Percentiles rank a stretch among this genome's conserved stretches.
phyloP scores from a whole-genome alignment of 208 protist genomes.

The Leishmania turanica region DNA sequence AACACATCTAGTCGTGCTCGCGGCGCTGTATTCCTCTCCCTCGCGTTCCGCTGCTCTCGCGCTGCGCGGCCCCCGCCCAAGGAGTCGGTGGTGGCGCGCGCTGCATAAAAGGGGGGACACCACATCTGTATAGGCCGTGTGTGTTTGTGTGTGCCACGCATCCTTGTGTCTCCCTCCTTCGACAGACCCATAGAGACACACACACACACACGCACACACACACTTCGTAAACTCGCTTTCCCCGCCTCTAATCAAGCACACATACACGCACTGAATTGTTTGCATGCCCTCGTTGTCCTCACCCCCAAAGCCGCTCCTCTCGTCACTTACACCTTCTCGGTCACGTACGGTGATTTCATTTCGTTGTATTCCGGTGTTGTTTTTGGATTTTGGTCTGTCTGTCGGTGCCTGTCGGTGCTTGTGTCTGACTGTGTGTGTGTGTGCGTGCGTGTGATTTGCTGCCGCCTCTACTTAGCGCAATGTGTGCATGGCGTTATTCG shows the following conservation, averaged over 20 bases:
- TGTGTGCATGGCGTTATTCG: slow-evolving; percentile 71
- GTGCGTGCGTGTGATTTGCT: background rate
- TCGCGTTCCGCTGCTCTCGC: background rate
- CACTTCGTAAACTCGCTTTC: background rate
- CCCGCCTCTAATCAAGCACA: background rate
- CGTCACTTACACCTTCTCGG: background rate
- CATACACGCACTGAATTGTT: background rate
- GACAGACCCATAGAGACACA: background rate
- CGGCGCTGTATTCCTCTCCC: background rate
- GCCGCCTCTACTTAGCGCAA: background rate
- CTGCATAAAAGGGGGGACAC: background rate
- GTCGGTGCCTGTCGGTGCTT: background rate
- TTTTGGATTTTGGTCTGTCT: background rate
- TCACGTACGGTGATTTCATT: background rate
- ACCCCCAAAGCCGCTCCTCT: background rate
- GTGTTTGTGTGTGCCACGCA: background rate
- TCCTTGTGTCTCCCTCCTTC: background rate
- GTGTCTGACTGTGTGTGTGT: background rate
- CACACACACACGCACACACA: background rate
- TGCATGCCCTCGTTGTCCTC: background rate
- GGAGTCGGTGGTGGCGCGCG: background rate
- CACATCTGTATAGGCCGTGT: background rate
- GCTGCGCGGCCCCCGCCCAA: background rate
- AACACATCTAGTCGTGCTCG: background rate
- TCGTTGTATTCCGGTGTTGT: background rate